Conservation (phyloP, 2,329 filamentous ascomycete genomes). For the Fusarium citri region DNA sequence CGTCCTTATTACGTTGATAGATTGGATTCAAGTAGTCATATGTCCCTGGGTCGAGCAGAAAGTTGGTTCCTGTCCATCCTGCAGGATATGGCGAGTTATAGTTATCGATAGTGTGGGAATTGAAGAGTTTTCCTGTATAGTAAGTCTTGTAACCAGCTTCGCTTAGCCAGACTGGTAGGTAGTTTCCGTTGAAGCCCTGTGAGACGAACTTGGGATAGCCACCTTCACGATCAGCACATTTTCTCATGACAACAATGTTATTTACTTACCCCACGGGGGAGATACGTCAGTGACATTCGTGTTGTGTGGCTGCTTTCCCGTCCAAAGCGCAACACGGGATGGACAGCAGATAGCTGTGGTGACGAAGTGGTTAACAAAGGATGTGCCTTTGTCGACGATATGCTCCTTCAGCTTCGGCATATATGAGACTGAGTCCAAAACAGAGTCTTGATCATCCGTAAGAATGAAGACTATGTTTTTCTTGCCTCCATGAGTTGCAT, state of each 20-base stretch:
- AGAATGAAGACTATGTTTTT: slow-evolving; percentile 74
- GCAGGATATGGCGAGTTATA: slow-evolving; percentile 68
- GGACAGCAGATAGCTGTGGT: slow-evolving; percentile 76
- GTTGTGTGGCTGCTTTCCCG: slow-evolving; percentile 75
- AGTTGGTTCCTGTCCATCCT: slow-evolving; percentile 65
- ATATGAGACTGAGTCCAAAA: slow-evolving; percentile 70
- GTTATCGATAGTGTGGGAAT: slow-evolving; percentile 69
- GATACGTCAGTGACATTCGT: slow-evolving; percentile 73
- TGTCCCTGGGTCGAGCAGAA: slow-evolving; percentile 53
- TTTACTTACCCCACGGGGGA: slow-evolving; percentile 61
- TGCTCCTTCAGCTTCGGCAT: slow-evolving; percentile 69
- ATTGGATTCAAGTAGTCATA: slow-evolving; percentile 62
- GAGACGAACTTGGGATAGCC: slow-evolving; percentile 73
- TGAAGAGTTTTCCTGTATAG: slow-evolving; percentile 80
- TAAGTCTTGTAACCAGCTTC: slow-evolving; percentile 76
- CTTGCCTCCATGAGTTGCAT: background rate
- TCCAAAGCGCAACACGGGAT: slow-evolving; percentile 72
- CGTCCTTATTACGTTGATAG: slow-evolving; percentile 57
- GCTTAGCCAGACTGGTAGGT: slow-evolving; percentile 78
- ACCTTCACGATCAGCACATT: slow-evolving; percentile 41
- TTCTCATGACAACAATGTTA: fast-evolving
- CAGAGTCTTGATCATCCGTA: slow-evolving; percentile 75
- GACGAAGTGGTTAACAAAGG: slow-evolving; percentile 72
- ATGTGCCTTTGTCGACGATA: slow-evolving; percentile 67
- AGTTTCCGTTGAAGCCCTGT: slow-evolving; percentile 74